These are phyloP conservation scores for Willaertia magna DNA, from an alignment of 208 protist genomes.

Conservation along the genomic window DNA sequence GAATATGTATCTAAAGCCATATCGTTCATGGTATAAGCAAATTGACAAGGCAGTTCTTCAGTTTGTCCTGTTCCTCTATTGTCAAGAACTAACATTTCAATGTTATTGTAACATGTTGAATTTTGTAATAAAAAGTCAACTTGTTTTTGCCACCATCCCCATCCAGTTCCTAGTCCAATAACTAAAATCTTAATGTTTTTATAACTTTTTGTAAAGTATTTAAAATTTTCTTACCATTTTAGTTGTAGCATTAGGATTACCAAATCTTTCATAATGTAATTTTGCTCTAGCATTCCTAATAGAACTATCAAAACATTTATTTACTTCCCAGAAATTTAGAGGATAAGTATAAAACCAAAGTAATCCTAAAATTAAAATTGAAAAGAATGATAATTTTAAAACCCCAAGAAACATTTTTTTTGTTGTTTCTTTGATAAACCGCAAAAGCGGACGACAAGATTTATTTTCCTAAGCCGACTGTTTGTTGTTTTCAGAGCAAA, in stretches of 20 bases:
- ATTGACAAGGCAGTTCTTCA: neutral
- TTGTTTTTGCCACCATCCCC: neutral
- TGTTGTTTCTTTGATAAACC: too few species aligned
- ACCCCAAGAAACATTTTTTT: too few species aligned
- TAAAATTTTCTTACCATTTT: neutral
- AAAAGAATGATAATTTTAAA: too few species aligned
- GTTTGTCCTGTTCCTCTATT: neutral
- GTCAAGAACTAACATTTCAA: neutral
- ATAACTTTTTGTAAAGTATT: neutral
- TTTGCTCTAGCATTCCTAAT: neutral
- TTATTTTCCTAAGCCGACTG: too few species aligned
- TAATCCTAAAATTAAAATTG: too few species aligned
- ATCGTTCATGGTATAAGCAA: neutral
- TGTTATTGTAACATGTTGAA: too few species aligned
- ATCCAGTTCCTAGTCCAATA: neutral
- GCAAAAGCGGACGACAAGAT: too few species aligned
- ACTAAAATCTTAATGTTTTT: neutral
- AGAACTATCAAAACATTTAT: too few species aligned
- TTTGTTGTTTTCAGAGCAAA: too few species aligned
- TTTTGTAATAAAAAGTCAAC: neutral
- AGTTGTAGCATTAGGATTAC: neutral
- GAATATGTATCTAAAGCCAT: neutral
- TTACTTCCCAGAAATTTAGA: too few species aligned
- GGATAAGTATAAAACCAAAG: too few species aligned
- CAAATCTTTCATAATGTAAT: neutral